These are phyloP conservation scores for Ramaria sp. DNA, from an alignment of 768 basidiomycete species.

Conservation along the genomic window DNA sequence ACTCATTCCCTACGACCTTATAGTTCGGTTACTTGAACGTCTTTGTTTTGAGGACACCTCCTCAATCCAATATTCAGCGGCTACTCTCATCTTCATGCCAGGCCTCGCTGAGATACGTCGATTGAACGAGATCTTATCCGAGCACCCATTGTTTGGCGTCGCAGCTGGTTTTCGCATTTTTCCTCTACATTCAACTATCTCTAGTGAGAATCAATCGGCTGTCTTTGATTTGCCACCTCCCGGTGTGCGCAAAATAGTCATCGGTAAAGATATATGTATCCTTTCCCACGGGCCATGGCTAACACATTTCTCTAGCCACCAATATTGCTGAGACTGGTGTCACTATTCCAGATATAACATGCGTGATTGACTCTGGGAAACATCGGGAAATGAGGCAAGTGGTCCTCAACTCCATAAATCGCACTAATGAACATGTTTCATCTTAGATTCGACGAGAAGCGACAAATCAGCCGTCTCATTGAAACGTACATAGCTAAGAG, in stretches of 20 bases:
- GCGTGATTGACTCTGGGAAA: conserved; percentile 90
- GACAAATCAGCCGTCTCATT: conserved; percentile 83
- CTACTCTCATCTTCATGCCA: conserved; percentile 88
- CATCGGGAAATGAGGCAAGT: conserved; percentile 84
- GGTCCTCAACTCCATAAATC: not conserved
- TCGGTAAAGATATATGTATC: conserved; percentile 40
- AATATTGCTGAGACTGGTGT: conserved; percentile 97
- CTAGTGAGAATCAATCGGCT: conserved; percentile 80
- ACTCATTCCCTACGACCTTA: conserved; percentile 84
- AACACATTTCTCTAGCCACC: conserved; percentile 42
- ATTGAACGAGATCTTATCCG: conserved; percentile 67
- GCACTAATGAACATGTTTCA: not conserved
- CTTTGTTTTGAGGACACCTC: conserved; percentile 61
- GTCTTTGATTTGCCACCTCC: conserved; percentile 82
- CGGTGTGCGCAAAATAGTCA: conserved; percentile 85
- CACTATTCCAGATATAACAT: conserved; percentile 96
- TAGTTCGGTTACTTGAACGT: conserved; percentile 69
- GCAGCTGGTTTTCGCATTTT: conserved; percentile 58
- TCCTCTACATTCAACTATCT: conserved; percentile 87
- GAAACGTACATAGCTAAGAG: conserved; percentile 89
- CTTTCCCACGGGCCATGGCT: not conserved
- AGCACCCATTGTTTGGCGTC: conserved; percentile 63
- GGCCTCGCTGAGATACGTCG: conserved; percentile 90
- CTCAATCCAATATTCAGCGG: conserved; percentile 53
- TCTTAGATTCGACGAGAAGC: conserved; percentile 86